Evolutionary conservation across 2,329 filamentous ascomycete genomes (phyloP).

Genomic region (Fusarium citri): DNA sequence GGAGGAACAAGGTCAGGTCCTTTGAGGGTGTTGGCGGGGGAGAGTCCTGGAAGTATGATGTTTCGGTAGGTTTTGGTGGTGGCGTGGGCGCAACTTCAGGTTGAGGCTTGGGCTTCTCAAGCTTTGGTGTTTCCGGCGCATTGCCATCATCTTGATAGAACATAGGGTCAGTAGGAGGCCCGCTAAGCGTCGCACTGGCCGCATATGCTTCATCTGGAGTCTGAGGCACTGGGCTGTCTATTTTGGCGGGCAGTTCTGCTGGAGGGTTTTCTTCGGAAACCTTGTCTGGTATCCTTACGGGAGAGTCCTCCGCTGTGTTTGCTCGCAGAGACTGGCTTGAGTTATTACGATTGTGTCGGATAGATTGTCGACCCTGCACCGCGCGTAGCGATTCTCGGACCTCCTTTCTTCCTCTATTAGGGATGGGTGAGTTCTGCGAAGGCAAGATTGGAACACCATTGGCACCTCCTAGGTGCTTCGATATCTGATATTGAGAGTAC

Average conservation of each 20-base stretch:
- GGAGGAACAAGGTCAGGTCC: constrained; percentile 91
- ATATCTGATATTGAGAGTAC: constrained; percentile 97
- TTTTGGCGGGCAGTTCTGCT: constrained; percentile 40
- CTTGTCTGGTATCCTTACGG: constrained; percentile 67
- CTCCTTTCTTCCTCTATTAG: constrained; percentile 83
- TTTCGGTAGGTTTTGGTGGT: constrained; percentile 56
- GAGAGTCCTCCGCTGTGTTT: constrained; percentile 66
- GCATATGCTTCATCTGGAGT: constrained; percentile 75
- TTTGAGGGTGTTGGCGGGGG: constrained; percentile 78
- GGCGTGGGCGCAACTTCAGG: constrained; percentile 47
- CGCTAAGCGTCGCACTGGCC: constrained; percentile 69
- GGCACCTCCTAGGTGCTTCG: constrained; percentile 87
- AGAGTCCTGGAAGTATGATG: constrained; percentile 68
- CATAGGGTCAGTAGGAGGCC: constrained; percentile 63
- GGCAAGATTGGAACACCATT: constrained; percentile 90
- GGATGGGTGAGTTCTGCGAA: constrained; percentile 82
- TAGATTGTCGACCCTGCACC: constrained; percentile 66
- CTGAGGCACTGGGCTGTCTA: constrained; percentile 57
- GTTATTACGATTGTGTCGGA: constrained; percentile 61
- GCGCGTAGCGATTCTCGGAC: constrained; percentile 85
- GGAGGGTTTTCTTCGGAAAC: constrained; percentile 70
- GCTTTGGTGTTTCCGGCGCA: constrained; percentile 29
- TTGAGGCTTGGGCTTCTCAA: constrained; percentile 41
- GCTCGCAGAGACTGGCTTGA: constrained; percentile 58
- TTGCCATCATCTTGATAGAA: constrained; percentile 44